Evolutionary conservation across 2,329 filamentous ascomycete genomes (phyloP), one percentile per base, ranked within the genome.

Genomic region (Fusarium musae): DNA sequence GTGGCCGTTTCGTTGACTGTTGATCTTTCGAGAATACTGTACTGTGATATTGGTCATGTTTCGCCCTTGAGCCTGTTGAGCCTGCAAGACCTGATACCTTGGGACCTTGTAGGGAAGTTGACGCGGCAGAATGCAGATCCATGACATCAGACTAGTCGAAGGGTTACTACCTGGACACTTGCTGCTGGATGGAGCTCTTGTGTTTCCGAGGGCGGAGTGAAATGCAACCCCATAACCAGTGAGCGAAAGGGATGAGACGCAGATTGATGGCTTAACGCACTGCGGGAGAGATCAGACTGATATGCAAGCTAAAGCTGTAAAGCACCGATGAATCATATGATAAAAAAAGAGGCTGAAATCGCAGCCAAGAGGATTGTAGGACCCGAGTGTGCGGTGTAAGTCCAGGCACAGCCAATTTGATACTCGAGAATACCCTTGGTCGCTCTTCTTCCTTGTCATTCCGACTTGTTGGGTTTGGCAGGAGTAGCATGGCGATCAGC

Each of bases 141-240:
- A 79, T 80, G 78, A 80, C 79, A 80, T 80, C 79, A 80, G 72
- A 70, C 68, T 61, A 71, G 68, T 73, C 69, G 69, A 71, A 67
- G 52, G 70, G 57, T 53, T 61, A 66, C 60, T 61, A 66, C 60
- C 52, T 52, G 61, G 64, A 70, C 68, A 66, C 66, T 73, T 70
- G 70, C 53, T 63, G 36, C 64, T 70, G 47, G 67, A 64, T 49
- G 67, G 71, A 54, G 69, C 59, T 37, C 59, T 60, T 60, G 68
- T 70, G 66, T 74, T 59, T 68, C 70, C 57, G 46, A 64, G 43
- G 59, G 64, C 32, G 65, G 58, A 57, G 58, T 42, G 64, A 56
- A 64, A 62, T 63, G 66, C 32, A 72, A 70, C 60, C 52, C 52
- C 50, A 54, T 56, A 59, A 47, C 46, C 36, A 68, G 66, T 59